Conservation (phyloP, 78 protist genomes). For the Paratrimastix pyriformis region DNA sequence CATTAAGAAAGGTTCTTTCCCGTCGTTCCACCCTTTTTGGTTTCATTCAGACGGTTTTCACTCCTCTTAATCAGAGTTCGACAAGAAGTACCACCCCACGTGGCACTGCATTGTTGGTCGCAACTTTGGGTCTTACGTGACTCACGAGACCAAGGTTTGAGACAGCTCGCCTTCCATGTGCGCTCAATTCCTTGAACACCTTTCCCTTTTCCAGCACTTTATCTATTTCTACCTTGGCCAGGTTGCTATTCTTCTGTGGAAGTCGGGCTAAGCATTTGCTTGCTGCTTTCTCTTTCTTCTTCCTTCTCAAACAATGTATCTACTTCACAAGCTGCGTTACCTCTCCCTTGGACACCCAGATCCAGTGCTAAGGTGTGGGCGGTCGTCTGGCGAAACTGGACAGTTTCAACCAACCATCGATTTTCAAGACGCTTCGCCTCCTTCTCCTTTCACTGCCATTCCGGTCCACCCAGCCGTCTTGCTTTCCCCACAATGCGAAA, state of each 20-base stretch:
- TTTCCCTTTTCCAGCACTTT: slow-evolving; percentile 45
- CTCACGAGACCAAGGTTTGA: slow-evolving; percentile 88
- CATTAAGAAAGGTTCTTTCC: slow-evolving; percentile 31
- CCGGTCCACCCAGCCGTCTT: no score
- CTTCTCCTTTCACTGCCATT: no score
- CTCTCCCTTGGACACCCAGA: no score
- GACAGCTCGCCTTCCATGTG: background rate
- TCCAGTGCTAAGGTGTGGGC: no score
- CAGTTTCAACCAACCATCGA: no score
- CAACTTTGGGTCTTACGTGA: slow-evolving; percentile 95
- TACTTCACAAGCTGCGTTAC: no score
- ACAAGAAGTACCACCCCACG: slow-evolving; percentile 88
- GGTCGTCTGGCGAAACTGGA: no score
- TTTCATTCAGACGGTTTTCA: background rate
- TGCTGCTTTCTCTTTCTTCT: no score
- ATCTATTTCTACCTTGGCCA: slow-evolving; percentile 95
- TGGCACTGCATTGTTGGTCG: slow-evolving; percentile 97
- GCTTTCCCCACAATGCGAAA: no score
- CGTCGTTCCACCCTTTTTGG: background rate
- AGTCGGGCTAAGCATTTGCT: slow-evolving; percentile 82
- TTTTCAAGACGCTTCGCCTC: no score
- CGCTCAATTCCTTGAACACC: background rate
- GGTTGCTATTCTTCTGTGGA: slow-evolving; percentile 75
- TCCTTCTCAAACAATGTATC: no score
- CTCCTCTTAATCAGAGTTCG: slow-evolving; percentile 69